Percentiles rank a stretch among this genome's conserved stretches.
These are phyloP conservation scores for Didymella exigua DNA, from an alignment of 2,329 filamentous ascomycete species.

Conservation along the genomic window DNA sequence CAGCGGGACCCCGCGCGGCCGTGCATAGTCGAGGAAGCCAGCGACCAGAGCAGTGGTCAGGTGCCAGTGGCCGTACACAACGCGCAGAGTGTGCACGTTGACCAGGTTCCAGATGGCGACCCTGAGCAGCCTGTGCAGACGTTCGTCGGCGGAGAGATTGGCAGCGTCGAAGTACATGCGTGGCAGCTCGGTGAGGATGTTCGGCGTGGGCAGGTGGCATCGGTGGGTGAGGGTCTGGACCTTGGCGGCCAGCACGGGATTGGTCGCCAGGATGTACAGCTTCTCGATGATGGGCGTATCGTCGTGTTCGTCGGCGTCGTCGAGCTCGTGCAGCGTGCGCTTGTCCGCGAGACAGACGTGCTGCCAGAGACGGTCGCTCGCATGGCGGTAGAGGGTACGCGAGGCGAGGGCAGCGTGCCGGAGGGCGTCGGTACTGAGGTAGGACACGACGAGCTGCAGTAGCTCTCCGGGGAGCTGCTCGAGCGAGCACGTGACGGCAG, in stretches of 20 bases:
- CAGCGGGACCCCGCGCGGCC: conserved; percentile 39
- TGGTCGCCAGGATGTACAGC: conserved; percentile 50
- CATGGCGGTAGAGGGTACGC: conserved; percentile 43
- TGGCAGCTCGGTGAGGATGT: conserved; percentile 53
- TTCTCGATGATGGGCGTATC: conserved; percentile 53
- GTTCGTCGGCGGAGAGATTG: conserved; percentile 49
- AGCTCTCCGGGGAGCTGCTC: conserved; percentile 51
- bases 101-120: conserved; percentile 49
- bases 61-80: conserved; percentile 53
- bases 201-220: conserved; percentile 54
- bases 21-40: conserved; percentile 46
- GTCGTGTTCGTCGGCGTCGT: conserved; percentile 39
- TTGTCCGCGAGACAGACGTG: conserved; percentile 51
- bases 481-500: conserved; percentile 23
- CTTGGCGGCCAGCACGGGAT: conserved; percentile 49
- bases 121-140: conserved; percentile 48
- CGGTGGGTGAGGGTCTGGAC: conserved; percentile 53
- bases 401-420: conserved; percentile 43
- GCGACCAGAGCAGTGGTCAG: conserved; percentile 49
- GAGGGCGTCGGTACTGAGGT: conserved; percentile 41
- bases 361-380: conserved; percentile 50
- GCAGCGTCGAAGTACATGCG: conserved; percentile 47
- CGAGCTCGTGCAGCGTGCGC: conserved; percentile 35
- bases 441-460: conserved; percentile 47
- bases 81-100: conserved; percentile 52